These are phyloP conservation scores for Aphanoascus verrucosus DNA, from an alignment of 2,329 filamentous ascomycete species.

Conservation along the genomic window DNA sequence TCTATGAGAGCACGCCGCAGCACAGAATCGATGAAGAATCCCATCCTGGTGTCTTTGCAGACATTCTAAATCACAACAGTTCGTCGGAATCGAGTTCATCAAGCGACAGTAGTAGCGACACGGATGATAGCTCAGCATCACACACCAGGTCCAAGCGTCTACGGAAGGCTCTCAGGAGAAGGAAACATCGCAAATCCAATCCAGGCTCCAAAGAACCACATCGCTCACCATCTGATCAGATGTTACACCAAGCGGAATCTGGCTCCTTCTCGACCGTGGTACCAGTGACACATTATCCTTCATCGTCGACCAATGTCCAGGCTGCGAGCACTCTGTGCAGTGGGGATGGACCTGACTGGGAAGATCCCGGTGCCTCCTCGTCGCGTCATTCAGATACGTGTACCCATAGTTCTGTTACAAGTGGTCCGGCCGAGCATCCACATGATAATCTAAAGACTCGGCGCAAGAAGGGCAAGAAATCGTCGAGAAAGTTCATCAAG, in stretches of 20 bases:
- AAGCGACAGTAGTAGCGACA: constrained; percentile 44
- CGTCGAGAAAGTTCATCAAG: not conserved
- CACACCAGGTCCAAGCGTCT: constrained; percentile 59
- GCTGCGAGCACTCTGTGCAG: constrained; percentile 25
- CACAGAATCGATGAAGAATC: constrained; percentile 87
- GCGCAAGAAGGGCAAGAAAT: not conserved
- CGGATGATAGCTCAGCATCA: constrained; percentile 56
- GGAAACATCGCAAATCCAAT: constrained; percentile 67
- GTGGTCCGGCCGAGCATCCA: constrained; percentile 41
- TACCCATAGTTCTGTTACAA: constrained; percentile 39
- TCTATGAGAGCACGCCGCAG: constrained; percentile 86
- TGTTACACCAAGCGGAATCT: constrained; percentile 17
- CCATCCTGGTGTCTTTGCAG: constrained; percentile 70
- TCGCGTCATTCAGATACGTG: constrained; percentile 21
- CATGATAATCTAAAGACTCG: not conserved
- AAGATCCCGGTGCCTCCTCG: constrained; percentile 26
- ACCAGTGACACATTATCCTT: constrained; percentile 30
- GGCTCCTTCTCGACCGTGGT: constrained; percentile 36
- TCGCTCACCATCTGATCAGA: constrained; percentile 14
- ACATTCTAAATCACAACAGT: constrained; percentile 64
- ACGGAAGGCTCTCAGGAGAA: constrained; percentile 60
- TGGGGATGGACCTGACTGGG: constrained; percentile 46
- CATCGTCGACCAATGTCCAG: constrained; percentile 18
- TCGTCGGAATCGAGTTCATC: constrained; percentile 46
- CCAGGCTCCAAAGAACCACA: constrained; percentile 55